Conservation (phyloP, 2,329 filamentous ascomycete species). For the Zasmidium citrigriseum region DNA sequence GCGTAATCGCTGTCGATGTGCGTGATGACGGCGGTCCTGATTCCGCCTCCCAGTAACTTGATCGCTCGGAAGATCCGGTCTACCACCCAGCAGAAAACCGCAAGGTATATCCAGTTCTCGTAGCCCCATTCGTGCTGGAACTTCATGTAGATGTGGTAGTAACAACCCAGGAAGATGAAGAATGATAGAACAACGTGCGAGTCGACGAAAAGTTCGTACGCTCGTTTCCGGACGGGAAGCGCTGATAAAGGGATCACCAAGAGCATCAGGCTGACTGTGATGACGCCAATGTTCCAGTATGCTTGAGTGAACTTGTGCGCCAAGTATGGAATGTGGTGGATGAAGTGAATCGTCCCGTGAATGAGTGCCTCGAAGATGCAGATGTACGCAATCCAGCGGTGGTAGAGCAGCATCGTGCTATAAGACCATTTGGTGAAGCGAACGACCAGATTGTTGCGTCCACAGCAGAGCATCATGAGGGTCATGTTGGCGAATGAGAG, state of each 20-base stretch:
- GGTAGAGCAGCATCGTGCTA: conserved; percentile 51
- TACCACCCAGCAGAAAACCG: conserved; percentile 48
- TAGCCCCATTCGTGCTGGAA: conserved; percentile 47
- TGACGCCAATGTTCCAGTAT: conserved; percentile 31
- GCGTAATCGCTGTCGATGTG: conserved; percentile 36
- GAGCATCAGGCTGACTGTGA: conserved; percentile 20
- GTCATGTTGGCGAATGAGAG: conserved; percentile 46
- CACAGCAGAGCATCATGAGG: conserved; percentile 47
- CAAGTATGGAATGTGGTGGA: conserved; percentile 33
- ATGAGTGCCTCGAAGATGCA: conserved; percentile 48
- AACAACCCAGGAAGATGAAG: conserved; percentile 45
- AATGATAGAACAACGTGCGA: conserved; percentile 46
- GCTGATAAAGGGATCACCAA: conserved; percentile 37
- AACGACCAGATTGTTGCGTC: conserved; percentile 52
- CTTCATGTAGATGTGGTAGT: conserved; percentile 43
- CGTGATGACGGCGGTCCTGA: conserved; percentile 40
- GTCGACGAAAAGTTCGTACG: conserved; percentile 50
- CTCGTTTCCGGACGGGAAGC: conserved; percentile 39
- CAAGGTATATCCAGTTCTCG: conserved; percentile 50
- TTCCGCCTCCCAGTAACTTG: conserved; percentile 42
- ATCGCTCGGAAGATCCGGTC: conserved; percentile 47
- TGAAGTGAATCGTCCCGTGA: conserved; percentile 49
- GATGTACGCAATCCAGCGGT: conserved; percentile 53
- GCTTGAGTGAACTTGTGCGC: conserved; percentile 9
- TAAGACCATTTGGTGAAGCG: conserved; percentile 54